Percentiles rank a stretch among this genome's conserved stretches.
phyloP scores from a whole-genome alignment of 441 rosid species.

The Aleurites moluccanus region DNA sequence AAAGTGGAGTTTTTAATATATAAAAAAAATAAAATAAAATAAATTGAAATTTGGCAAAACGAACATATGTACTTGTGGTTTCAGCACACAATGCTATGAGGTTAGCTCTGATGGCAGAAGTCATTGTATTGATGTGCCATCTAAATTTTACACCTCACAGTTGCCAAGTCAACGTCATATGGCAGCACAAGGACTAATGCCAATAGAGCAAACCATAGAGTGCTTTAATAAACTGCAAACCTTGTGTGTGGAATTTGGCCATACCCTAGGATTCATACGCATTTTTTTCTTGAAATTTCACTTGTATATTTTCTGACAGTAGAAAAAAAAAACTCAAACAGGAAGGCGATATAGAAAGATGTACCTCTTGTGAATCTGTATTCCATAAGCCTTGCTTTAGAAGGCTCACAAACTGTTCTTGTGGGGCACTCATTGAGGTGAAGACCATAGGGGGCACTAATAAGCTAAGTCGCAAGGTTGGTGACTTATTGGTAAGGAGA shows the following conservation, averaged over 20 bases:
- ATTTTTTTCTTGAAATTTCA: not conserved
- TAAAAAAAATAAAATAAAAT: no score
- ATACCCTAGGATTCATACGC: not conserved
- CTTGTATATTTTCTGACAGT: constrained; percentile 25
- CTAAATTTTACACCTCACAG: not conserved
- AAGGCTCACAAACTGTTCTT: constrained; percentile 62
- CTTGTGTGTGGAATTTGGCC: not conserved
- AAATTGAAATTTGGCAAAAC: not conserved
- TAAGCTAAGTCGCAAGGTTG: constrained; percentile 31
- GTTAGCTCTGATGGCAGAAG: not conserved
- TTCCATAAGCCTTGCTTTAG: constrained; percentile 81
- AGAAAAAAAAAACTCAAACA: constrained; percentile 34
- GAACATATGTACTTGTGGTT: not conserved
- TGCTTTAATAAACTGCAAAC: not conserved
- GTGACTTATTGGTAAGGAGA: constrained; percentile 43
- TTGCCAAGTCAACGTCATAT: not conserved
- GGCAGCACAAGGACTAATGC: not conserved
- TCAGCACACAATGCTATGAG: no score
- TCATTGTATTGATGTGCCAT: not conserved
- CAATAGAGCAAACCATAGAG: not conserved
- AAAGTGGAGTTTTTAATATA: not conserved
- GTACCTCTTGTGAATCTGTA: constrained; percentile 59
- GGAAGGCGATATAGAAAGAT: constrained; percentile 75
- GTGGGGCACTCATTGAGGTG: constrained; percentile 49
- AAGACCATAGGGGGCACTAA: constrained; percentile 25